Conservation (phyloP, 2,329 filamentous ascomycete genomes). For the Fusarium sp. region DNA sequence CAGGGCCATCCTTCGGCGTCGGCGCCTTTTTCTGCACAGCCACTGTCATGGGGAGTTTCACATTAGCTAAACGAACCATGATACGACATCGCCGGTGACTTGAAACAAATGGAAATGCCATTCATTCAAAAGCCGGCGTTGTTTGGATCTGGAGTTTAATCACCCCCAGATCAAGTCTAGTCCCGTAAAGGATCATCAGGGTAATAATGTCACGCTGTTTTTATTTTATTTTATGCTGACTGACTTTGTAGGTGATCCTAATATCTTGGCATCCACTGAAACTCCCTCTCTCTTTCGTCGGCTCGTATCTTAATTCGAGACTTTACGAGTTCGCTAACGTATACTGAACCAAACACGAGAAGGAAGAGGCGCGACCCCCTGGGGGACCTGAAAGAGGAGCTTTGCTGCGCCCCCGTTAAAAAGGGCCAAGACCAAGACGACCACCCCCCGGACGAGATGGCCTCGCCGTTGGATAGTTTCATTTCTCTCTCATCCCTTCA, state of each 20-base stretch:
- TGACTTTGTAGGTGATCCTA: slow-evolving; percentile 27
- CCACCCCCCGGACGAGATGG: slow-evolving; percentile 3
- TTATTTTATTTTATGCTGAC: not conserved
- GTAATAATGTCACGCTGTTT: not conserved
- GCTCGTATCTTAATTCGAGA: not conserved
- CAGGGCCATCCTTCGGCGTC: not conserved
- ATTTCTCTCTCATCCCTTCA: slow-evolving; percentile 23
- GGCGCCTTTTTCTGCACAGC: not conserved
- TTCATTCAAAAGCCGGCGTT: not conserved
- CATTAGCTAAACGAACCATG: not conserved
- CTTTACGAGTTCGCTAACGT: not conserved
- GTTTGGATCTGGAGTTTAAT: slow-evolving; percentile 19
- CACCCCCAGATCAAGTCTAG: slow-evolving; percentile 18
- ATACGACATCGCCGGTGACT: not conserved
- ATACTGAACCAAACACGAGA: not conserved
- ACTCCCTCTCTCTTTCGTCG: not conserved
- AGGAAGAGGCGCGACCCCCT: not conserved
- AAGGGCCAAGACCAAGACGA: not conserved
- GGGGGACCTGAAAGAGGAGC: not conserved
- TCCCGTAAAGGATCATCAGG: not conserved
- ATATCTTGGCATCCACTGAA: slow-evolving; percentile 4
- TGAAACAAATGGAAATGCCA: slow-evolving; percentile 5
- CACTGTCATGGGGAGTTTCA: not conserved
- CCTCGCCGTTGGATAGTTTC: slow-evolving; percentile 21
- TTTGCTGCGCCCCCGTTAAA: slow-evolving; percentile 9